Percentiles rank a stretch among this genome's conserved stretches.
These are phyloP conservation scores for Candida suzukii DNA, from an alignment of 805 yeast species.

Conservation along the genomic window DNA sequence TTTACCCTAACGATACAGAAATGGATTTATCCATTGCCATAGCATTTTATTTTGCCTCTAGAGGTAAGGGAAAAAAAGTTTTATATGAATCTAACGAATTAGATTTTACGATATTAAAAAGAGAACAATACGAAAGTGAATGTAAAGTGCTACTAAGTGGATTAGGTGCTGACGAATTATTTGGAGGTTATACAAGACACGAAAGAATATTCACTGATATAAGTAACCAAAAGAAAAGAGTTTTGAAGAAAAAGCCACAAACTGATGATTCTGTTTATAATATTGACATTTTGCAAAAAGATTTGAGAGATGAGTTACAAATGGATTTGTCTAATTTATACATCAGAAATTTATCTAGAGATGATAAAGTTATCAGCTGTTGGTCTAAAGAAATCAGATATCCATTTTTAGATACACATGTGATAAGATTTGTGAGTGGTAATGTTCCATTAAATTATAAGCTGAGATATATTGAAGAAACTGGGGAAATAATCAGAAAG, in stretches of 20 bases:
- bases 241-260: conserved; percentile 13
- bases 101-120: conserved; percentile 7
- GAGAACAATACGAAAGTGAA: conserved; percentile 35
- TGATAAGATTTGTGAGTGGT: conserved; percentile 43
- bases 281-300: conserved; percentile 19
- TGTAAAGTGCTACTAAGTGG: conserved; percentile 82
- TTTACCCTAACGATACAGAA: conserved; percentile 81
- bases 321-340: conserved; percentile 70
- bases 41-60: conserved; percentile 89
- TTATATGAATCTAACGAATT: conserved; percentile 6
- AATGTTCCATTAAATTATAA: conserved; percentile 43
- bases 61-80: conserved; percentile 37
- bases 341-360: conserved; percentile 79
- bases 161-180: conserved; percentile 93
- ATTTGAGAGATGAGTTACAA: conserved; percentile 52
- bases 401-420: conserved; percentile 67
- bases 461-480: conserved; percentile 27
- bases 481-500: conserved; percentile 37
- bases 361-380: conserved; percentile 76
- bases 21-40: conserved; percentile 95
- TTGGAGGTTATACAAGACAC: conserved; percentile 93
- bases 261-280: conserved; percentile 11
- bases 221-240: conserved; percentile 16
- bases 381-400: conserved; percentile 91
- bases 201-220: conserved; percentile 38